Evolutionary conservation across 768 basidiomycete genomes (phyloP).

Genomic region (Tylopilus sp.): DNA sequence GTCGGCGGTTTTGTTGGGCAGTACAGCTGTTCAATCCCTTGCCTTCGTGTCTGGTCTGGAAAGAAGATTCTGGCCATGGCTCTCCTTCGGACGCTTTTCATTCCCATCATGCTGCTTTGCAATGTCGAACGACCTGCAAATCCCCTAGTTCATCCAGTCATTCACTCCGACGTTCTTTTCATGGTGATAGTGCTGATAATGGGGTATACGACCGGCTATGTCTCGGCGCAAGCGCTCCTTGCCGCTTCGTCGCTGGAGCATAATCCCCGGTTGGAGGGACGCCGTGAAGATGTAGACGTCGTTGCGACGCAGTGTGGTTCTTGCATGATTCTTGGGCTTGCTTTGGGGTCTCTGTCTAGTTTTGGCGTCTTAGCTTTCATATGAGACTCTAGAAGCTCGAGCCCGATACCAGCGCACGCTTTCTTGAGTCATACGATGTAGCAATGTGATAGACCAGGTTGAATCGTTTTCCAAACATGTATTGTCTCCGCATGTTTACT

Average conservation of each 20-base stretch:
- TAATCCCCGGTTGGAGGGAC: slow-evolving; percentile 51
- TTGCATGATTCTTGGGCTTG: slow-evolving; percentile 72
- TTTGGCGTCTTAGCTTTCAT: slow-evolving; percentile 71
- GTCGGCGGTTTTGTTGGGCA: slow-evolving; percentile 68
- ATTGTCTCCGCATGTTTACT: no score
- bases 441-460: no score
- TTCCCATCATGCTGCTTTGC: slow-evolving; percentile 12
- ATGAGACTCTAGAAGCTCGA: not conserved
- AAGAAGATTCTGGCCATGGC: slow-evolving; percentile 4
- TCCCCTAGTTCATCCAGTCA: slow-evolving; percentile 34
- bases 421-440: no score
- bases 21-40: slow-evolving; percentile 71
- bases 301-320: slow-evolving; percentile 80
- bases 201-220: slow-evolving; percentile 74
- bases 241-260: slow-evolving; percentile 56
- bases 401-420: not conserved
- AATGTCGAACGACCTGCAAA: slow-evolving; percentile 59
- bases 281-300: slow-evolving; percentile 77
- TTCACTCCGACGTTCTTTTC: slow-evolving; percentile 75
- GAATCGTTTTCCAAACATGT: no score
- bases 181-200: slow-evolving; percentile 68
- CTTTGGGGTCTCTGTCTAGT: slow-evolving; percentile 69
- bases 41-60: slow-evolving; percentile 48
- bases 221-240: slow-evolving; percentile 77
- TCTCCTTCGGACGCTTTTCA: not conserved